A percentile compares a stretch with the other conserved stretches of the same genome.
These are phyloP conservation scores for Pseudocercospora cruenta DNA, from an alignment of 2,329 filamentous ascomycete genomes.

Conservation along the genomic window DNA sequence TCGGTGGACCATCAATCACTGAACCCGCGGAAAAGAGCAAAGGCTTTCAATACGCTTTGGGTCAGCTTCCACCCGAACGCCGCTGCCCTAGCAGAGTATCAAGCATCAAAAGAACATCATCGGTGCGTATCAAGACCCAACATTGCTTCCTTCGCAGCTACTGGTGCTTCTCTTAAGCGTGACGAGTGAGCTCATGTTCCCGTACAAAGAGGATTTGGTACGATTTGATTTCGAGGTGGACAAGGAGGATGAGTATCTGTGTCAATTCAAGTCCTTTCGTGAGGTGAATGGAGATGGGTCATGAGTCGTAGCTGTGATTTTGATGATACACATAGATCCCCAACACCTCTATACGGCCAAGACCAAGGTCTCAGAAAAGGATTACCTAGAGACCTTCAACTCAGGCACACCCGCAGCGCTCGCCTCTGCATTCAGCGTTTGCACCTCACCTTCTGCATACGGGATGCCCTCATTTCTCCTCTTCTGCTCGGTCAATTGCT, in stretches of 20 bases:
- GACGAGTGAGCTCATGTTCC: conserved; percentile 56
- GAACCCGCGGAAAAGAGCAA: conserved; percentile 58
- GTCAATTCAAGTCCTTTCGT: conserved; percentile 5
- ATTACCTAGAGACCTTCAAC: background rate
- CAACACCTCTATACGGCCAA: too few species aligned
- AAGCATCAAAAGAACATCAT: conserved; percentile 56
- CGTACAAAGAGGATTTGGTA: conserved; percentile 57
- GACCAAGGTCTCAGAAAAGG: background rate
- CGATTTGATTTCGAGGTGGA: conserved; percentile 61
- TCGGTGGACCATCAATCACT: conserved; percentile 59
- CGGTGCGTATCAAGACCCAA: too few species aligned
- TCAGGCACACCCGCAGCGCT: background rate
- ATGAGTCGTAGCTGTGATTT: too few species aligned
- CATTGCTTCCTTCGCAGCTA: too few species aligned
- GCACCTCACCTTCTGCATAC: background rate
- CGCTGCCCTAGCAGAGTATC: conserved; percentile 55
- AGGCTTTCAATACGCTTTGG: conserved; percentile 55
- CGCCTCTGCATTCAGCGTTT: background rate
- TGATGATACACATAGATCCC: too few species aligned
- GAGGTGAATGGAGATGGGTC: too few species aligned
- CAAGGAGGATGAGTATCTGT: conserved; percentile 42
- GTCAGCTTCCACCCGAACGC: conserved; percentile 56
- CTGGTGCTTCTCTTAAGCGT: conserved; percentile 45
- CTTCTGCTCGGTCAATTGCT: background rate
- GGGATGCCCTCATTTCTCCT: background rate